Percentiles rank a stretch among this genome's conserved stretches.
Evolutionary conservation across 371 early-diverging fungal genomes (phyloP).

Genomic region (Mucor velutinosus): DNA sequence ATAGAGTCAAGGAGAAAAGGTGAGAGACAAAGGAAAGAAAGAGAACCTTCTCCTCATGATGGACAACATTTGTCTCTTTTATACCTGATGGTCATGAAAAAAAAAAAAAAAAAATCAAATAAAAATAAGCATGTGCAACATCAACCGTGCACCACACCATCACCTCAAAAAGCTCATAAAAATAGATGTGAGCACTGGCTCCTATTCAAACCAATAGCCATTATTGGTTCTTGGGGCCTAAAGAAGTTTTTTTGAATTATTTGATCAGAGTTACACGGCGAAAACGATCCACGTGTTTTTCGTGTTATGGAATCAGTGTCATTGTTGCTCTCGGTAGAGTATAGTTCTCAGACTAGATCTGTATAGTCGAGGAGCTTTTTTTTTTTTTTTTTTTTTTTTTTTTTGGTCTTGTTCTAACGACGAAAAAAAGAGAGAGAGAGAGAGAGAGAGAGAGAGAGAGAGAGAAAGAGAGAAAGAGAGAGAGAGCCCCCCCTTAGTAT

Average conservation of each 20-base stretch:
- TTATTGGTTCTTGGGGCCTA: background rate
- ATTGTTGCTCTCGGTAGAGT: background rate
- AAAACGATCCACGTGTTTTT: background rate
- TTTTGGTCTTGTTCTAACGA: too few relatives aligned
- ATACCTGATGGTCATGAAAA: background rate
- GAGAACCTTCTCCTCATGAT: background rate
- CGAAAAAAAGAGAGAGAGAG: background rate
- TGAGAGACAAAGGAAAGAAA: background rate
- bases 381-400: too few relatives aligned
- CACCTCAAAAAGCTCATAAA: background rate
- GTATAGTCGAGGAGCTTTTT: too few relatives aligned
- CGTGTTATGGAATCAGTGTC: background rate
- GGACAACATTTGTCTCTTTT: background rate
- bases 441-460: background rate
- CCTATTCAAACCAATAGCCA: background rate
- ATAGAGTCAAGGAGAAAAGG: background rate
- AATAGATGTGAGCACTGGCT: background rate
- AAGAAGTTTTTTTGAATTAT: background rate
- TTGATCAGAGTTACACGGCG: background rate
- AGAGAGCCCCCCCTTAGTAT: background rate
- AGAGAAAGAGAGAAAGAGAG: background rate
- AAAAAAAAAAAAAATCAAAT: background rate
- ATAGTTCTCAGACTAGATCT: too few relatives aligned
- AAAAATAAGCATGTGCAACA: conserved; percentile 14
- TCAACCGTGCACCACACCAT: conserved; percentile 18